Conservation (phyloP, 495 filamentous ascomycete species). For the Stereocaulon alpinum region DNA sequence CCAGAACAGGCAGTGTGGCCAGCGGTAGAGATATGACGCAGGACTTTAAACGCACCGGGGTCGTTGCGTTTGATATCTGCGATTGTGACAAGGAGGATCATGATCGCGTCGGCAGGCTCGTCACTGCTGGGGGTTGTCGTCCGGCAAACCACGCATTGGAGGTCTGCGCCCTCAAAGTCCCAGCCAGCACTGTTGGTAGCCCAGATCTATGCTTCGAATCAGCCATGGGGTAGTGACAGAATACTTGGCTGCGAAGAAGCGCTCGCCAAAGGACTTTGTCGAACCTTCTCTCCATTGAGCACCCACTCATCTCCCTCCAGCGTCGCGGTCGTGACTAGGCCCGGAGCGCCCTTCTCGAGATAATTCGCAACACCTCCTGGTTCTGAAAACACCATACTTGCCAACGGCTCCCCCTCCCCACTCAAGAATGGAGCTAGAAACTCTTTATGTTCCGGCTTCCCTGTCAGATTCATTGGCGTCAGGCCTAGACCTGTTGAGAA, state of each 20-base stretch:
- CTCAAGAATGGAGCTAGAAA: conserved; percentile 41
- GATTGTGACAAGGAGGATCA: conserved; percentile 40
- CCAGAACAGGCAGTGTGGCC: conserved; percentile 40
- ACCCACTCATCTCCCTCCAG: conserved; percentile 44
- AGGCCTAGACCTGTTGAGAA: conserved; percentile 43
- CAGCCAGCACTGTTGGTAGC: conserved; percentile 45
- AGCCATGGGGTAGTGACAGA: not conserved
- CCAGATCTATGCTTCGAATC: conserved; percentile 32
- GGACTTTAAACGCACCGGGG: conserved; percentile 30
- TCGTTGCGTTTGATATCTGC: conserved; percentile 35
- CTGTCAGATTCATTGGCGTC: conserved; percentile 36
- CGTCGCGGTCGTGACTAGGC: conserved; percentile 39
- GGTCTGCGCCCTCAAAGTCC: conserved; percentile 41
- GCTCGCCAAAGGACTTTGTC: not conserved
- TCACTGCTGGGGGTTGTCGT: conserved; percentile 15
- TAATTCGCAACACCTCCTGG: conserved; percentile 43
- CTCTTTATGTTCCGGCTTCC: conserved; percentile 30
- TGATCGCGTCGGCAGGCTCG: conserved; percentile 31
- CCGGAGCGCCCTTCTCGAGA: conserved; percentile 38
- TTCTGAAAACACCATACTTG: conserved; percentile 42
- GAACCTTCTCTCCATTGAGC: conserved; percentile 45
- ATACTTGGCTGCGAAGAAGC: not conserved
- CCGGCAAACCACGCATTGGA: conserved; percentile 44
- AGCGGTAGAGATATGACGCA: conserved; percentile 31
- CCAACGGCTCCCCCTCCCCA: conserved; percentile 36